Evolutionary conservation across 2,329 filamentous ascomycete genomes (phyloP).

Genomic region (Pseudogymnoascus sp.): DNA sequence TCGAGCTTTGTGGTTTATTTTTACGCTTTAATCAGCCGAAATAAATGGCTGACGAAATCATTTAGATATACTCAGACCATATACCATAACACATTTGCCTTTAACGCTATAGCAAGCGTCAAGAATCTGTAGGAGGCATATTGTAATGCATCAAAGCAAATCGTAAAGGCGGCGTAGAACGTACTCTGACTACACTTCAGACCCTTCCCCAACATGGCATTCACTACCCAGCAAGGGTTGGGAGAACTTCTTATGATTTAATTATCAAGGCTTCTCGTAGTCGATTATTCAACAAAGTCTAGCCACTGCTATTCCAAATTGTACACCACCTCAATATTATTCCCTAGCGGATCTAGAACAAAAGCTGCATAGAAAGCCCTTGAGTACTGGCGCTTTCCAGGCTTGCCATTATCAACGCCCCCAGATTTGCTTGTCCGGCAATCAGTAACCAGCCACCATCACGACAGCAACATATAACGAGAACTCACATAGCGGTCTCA

Average conservation of each 20-base stretch:
- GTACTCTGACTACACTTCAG: neutral
- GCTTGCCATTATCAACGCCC: constrained; percentile 17
- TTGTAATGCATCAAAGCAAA: too few species aligned
- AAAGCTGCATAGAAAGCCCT: constrained; percentile 21
- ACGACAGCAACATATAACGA: neutral
- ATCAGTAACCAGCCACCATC: neutral
- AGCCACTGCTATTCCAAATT: neutral
- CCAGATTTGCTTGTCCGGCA: constrained; percentile 14
- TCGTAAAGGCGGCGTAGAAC: too few species aligned
- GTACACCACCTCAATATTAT: constrained; percentile 19
- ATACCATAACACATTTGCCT: too few species aligned
- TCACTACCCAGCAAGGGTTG: neutral
- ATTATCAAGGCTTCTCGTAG: neutral
- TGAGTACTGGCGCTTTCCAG: constrained; percentile 17
- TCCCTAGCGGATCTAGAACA: constrained; percentile 20
- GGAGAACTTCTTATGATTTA: neutral
- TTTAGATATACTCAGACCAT: too few species aligned
- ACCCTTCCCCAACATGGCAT: neutral
- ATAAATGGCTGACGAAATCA: too few species aligned
- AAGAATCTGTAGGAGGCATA: too few species aligned
- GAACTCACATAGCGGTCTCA: constrained; percentile 16
- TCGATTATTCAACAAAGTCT: neutral
- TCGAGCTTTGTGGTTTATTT: too few species aligned
- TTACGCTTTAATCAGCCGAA: too few species aligned
- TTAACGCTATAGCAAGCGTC: too few species aligned